Evolutionary conservation across 1,284 basidiomycete species (phyloP).

Genomic region (Meripilus lineatus): DNA sequence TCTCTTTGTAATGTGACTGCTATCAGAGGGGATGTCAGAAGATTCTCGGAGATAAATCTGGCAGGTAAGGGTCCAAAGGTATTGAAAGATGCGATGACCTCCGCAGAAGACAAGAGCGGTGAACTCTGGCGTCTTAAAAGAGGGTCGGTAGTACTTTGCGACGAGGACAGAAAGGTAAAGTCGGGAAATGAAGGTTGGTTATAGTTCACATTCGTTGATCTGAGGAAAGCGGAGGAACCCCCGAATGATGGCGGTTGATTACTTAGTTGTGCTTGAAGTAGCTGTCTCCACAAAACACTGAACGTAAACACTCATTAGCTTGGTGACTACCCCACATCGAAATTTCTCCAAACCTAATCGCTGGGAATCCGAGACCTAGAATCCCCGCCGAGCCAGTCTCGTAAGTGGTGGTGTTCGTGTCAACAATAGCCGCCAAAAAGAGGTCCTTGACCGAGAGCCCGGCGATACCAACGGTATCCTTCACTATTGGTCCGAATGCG

Average conservation of each 20-base stretch:
- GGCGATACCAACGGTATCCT: constrained; percentile 32
- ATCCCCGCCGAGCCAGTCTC: constrained; percentile 34
- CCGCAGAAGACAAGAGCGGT: constrained; percentile 9
- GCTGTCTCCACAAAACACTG: constrained; percentile 22
- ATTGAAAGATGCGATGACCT: constrained; percentile 23
- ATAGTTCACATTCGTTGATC: background rate
- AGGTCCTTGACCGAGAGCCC: constrained; percentile 31
- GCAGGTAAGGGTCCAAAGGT: constrained; percentile 26
- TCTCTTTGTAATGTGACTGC: constrained; percentile 36
- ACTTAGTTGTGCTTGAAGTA: constrained; percentile 15
- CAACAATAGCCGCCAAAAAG: constrained; percentile 29
- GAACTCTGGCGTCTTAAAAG: constrained; percentile 6
- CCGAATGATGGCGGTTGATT: constrained; percentile 7
- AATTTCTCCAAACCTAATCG: background rate
- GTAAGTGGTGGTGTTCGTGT: constrained; percentile 32
- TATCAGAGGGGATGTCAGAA: constrained; percentile 21
- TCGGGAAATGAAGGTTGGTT: constrained; percentile 11
- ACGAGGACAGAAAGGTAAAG: constrained; percentile 15
- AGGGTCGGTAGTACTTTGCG: background rate
- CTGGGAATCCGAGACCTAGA: constrained; percentile 35
- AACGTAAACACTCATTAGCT: background rate
- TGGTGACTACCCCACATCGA: background rate
- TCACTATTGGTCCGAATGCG: constrained; percentile 31
- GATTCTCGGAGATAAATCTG: constrained; percentile 18
- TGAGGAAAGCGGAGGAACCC: background rate